phyloP scores from a whole-genome alignment of 163 green algal species.

The Scenedesmus sp. region DNA sequence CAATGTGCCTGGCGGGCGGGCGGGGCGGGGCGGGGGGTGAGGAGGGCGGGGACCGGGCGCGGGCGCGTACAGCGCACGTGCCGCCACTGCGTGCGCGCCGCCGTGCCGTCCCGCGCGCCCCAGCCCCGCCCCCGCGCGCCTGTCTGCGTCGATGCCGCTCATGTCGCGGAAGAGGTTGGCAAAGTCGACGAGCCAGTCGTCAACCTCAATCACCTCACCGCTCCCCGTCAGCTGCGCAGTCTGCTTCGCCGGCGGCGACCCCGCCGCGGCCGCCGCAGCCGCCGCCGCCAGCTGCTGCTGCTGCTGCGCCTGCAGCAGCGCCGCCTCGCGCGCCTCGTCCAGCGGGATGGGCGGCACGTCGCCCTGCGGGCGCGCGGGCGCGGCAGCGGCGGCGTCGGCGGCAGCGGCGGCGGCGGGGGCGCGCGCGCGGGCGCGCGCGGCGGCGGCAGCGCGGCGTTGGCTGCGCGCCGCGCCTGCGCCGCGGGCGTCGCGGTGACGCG shows the following conservation, averaged over 20 bases:
- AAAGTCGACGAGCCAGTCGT: constrained; percentile 91
- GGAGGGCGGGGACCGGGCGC: no score
- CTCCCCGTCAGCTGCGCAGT: constrained; percentile 7
- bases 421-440: no score
- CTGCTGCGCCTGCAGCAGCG: constrained; percentile 44
- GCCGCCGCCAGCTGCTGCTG: constrained; percentile 43
- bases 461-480: background rate
- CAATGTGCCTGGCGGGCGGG: constrained; percentile 72
- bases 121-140: constrained; percentile 39
- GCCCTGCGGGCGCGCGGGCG: constrained; percentile 7
- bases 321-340: constrained; percentile 22
- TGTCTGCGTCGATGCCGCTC: constrained; percentile 78
- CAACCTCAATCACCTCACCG: constrained; percentile 67
- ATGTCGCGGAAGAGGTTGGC: constrained; percentile 77
- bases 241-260: constrained; percentile 2
- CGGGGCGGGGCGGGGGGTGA: constrained; percentile 17
- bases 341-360: constrained; percentile 57
- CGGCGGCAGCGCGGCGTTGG: background rate
- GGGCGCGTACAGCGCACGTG: no score
- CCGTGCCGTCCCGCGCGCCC: background rate
- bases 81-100: no score
- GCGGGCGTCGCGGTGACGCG: constrained; percentile 31
- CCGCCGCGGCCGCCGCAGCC: constrained; percentile 21
- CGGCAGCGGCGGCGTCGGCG: background rate
- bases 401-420: no score